Percentiles rank a stretch among this genome's conserved stretches.
phyloP scores from a whole-genome alignment of 2,329 filamentous ascomycete genomes.

The Fusarium fracticaudum region DNA sequence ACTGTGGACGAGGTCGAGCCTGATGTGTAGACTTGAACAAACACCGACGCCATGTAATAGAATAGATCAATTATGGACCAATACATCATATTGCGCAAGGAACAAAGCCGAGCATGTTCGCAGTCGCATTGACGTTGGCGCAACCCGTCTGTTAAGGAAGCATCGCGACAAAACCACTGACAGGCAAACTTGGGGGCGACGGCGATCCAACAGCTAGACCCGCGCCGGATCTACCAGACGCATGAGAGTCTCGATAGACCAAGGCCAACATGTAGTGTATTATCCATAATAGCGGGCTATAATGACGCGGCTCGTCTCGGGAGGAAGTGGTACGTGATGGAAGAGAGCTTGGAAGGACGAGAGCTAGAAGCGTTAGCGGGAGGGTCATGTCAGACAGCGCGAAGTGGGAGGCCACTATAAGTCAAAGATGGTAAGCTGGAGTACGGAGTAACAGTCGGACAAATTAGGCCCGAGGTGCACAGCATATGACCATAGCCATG shows the following conservation, averaged over 20 bases:
- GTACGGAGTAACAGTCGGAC: too few relatives aligned
- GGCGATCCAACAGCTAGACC: too few relatives aligned
- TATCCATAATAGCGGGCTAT: background rate
- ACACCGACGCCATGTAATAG: background rate
- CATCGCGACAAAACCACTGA: background rate
- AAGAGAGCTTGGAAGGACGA: background rate
- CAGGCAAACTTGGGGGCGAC: background rate
- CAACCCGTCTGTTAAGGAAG: background rate
- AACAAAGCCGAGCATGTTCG: background rate
- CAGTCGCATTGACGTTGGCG: background rate
- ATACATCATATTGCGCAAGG: background rate
- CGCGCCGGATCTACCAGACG: accelerated
- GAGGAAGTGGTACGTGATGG: too few relatives aligned
- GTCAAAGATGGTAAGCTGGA: too few relatives aligned
- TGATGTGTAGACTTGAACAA: slow-evolving; percentile 28
- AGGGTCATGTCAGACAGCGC: background rate
- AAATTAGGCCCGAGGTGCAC: background rate
- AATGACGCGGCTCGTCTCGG: background rate
- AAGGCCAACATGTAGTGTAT: background rate
- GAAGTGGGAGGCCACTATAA: background rate
- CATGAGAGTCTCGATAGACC: too few relatives aligned
- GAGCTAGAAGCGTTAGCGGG: too few relatives aligned
- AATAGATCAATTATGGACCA: background rate
- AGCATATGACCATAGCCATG: background rate
- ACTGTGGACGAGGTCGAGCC: slow-evolving; percentile 44